Conservation (phyloP, 306 rosid genomes). For the Mimosa pudica region DNA sequence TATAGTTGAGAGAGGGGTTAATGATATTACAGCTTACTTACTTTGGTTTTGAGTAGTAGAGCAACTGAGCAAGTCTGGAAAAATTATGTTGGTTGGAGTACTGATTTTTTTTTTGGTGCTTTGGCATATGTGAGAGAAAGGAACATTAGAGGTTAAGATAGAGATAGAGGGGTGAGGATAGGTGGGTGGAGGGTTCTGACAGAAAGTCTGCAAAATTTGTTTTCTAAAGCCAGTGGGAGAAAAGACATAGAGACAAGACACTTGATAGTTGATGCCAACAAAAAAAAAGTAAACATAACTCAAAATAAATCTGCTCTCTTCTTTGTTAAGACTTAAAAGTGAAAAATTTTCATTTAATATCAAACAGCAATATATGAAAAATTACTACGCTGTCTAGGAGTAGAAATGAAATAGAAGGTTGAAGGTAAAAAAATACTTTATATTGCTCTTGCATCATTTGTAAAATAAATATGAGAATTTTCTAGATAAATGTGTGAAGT, state of each 20-base stretch:
- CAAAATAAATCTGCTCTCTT: too few species aligned
- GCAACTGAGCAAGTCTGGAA: conserved; percentile 29
- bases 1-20: background rate
- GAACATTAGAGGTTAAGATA: background rate
- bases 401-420: too few species aligned
- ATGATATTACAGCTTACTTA: conserved; percentile 4
- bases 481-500: too few species aligned
- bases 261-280: background rate
- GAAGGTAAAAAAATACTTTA: too few species aligned
- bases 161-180: background rate
- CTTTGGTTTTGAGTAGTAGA: conserved; percentile 40
- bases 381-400: too few species aligned
- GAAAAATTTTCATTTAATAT: too few species aligned
- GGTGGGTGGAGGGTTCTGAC: conserved; percentile 51
- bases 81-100: background rate
- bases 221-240: conserved; percentile 47
- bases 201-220: conserved; percentile 78
- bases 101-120: conserved; percentile 35
- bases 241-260: conserved; percentile 66
- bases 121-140: conserved; percentile 43
- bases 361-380: too few species aligned
- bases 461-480: too few species aligned
- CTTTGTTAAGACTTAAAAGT: too few species aligned
- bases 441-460: too few species aligned
- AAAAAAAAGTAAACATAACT: too few species aligned